Evolutionary conservation across 2,329 filamentous ascomycete species (phyloP).

Genomic region (Gremmenia infestans): DNA sequence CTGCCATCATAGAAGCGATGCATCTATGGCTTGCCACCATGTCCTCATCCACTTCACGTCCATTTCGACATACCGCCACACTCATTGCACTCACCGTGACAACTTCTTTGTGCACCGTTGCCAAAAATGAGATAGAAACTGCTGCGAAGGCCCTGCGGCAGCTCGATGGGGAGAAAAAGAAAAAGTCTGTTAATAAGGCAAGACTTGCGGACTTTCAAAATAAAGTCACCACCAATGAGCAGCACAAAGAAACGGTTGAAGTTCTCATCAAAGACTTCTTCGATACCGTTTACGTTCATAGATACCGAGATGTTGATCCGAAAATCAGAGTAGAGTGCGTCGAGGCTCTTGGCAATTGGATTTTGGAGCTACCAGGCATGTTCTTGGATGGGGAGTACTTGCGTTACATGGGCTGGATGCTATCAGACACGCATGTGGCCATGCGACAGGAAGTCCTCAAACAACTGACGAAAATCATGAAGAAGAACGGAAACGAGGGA

Average conservation of each 20-base stretch:
- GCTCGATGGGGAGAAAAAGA: slow-evolving; percentile 70
- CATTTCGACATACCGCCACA: slow-evolving; percentile 91
- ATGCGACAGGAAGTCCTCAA: slow-evolving; percentile 83
- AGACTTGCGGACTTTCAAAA: slow-evolving; percentile 69
- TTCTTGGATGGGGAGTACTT: slow-evolving; percentile 91
- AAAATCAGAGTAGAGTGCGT: slow-evolving; percentile 87
- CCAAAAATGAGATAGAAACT: slow-evolving; percentile 63
- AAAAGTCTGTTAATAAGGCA: slow-evolving; percentile 70
- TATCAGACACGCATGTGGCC: slow-evolving; percentile 72
- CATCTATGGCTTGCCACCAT: slow-evolving; percentile 86
- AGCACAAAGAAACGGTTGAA: slow-evolving; percentile 52
- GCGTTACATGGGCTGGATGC: slow-evolving; percentile 90
- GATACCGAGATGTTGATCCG: slow-evolving; percentile 90
- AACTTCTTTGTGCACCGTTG: slow-evolving; percentile 69
- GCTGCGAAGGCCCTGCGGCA: slow-evolving; percentile 75
- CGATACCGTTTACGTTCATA: slow-evolving; percentile 88
- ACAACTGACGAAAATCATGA: slow-evolving; percentile 76
- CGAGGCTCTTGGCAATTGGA: slow-evolving; percentile 82
- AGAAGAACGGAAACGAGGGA: slow-evolving; percentile 53
- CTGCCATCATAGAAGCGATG: slow-evolving; percentile 78
- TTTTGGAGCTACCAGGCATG: slow-evolving; percentile 73
- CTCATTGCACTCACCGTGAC: slow-evolving; percentile 77
- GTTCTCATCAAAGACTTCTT: slow-evolving; percentile 79
- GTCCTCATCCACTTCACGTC: slow-evolving; percentile 80
- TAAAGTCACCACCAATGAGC: slow-evolving; percentile 49